Conservation (phyloP, 306 rosid genomes). For the Argentina anserina region DNA sequence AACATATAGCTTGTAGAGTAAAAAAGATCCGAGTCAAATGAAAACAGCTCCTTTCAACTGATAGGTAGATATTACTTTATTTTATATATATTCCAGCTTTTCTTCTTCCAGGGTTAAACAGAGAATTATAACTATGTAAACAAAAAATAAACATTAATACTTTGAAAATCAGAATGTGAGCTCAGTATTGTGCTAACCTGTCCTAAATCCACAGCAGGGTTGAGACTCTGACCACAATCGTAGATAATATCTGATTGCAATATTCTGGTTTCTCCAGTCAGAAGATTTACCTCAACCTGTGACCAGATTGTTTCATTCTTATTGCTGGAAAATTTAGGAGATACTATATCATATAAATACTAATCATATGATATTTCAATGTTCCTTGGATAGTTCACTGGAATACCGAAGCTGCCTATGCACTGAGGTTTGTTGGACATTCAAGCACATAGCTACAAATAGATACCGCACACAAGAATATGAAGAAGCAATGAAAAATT, state of each 20-base stretch:
- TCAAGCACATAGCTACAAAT: not conserved
- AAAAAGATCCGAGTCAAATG: not conserved
- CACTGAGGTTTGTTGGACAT: not conserved
- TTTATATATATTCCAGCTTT: not conserved
- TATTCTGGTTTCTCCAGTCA: conserved; percentile 74
- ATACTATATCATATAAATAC: not conserved
- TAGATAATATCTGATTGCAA: conserved; percentile 75
- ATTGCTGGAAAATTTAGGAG: not conserved
- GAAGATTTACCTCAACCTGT: conserved; percentile 87
- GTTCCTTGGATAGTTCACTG: conserved; percentile 1
- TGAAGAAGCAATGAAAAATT: not conserved
- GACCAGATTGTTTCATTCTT: conserved; percentile 7
- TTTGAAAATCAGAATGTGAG: not conserved
- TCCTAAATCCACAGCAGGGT: conserved; percentile 97
- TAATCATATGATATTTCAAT: conserved; percentile 1
- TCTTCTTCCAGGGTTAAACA: not conserved
- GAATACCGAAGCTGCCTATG: not conserved
- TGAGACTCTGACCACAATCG: conserved; percentile 95
- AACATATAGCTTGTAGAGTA: not conserved
- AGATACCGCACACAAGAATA: conserved; percentile 9
- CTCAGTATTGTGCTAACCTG: conserved; percentile 45
- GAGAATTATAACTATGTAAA: not conserved
- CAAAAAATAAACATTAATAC: not conserved
- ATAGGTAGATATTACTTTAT: not conserved
- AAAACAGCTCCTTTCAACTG: not conserved